Evolutionary conservation across 768 basidiomycete genomes (phyloP), one percentile per base, ranked within the genome.

Genomic region (Suillus paluster): DNA sequence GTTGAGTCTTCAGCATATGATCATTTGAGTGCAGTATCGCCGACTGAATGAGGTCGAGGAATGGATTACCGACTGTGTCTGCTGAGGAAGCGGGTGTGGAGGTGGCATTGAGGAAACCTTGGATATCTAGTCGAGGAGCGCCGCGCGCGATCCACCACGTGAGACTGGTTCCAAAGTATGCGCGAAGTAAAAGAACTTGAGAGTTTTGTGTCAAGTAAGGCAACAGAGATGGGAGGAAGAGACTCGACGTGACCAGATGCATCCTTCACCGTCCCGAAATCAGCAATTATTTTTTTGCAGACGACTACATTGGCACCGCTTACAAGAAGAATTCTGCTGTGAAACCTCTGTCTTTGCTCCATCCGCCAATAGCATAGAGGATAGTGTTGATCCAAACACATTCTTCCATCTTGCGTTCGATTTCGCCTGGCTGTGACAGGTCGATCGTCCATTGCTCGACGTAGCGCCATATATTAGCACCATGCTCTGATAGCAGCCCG

Each of bases 381-480:
- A 89, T 60, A 0, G 75, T 75, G 48, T 77, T 80, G 19, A 81
- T 72, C 85, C 88, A 92, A 7, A 76, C 68, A 5, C 92, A 64
- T 66, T 92, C 89, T 64, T 87, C 86, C 27, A 87, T 77, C 71
- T 89, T 91, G 19, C 76, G 71, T n/a, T 80, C 77, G 7, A 86
- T 65, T 64, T 80, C 77, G 36, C 74, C 66, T 42, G 78, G 65
- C 58, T 76, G 63, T 41, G 63, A 60, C 45, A 72, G 60, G 59
- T 83, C 73, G 23, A 81, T 48, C 4, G 71, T 78, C 86, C 86
- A 87, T 46, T 77, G 65, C 10, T 71, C 71, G 17, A 74, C 80
- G 50, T 75, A 33, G 19, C 60, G 62, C 55, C 21, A 59, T 19
- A 74, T 14, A 0, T 23, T 17, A 1, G 54, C 38, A 0, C 34